phyloP scores from a whole-genome alignment of 169 alveolate genomes.

The Theileria annulata region DNA sequence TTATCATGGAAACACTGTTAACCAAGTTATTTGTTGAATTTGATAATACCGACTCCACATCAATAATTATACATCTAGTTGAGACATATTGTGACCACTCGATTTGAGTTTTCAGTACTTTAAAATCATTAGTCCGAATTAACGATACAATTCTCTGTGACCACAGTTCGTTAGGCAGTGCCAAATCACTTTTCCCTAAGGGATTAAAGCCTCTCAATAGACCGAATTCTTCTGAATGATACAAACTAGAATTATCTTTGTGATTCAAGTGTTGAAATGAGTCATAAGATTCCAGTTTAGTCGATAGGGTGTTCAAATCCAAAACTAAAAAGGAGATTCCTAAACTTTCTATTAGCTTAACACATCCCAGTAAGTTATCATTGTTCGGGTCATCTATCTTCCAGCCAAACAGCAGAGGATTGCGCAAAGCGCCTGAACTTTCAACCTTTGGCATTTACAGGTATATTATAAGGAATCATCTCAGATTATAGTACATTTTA shows the following conservation, averaged over 20 bases:
- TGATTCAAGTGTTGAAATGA: neutral
- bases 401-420: conserved; percentile 61
- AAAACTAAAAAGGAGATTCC: conserved; percentile 53
- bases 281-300: neutral
- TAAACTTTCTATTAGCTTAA: conserved; percentile 38
- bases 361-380: conserved; percentile 33
- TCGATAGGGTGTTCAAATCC: conserved; percentile 29
- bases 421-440: conserved; percentile 18
- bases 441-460: neutral
- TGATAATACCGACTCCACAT: conserved; percentile 10
- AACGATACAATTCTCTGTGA: conserved; percentile 58
- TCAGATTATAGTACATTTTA: neutral
- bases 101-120: conserved; percentile 36
- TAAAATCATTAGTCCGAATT: conserved; percentile 12
- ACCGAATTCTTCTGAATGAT: neutral
- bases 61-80: conserved; percentile 25
- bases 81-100: conserved; percentile 58
- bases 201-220: conserved; percentile 30
- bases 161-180: conserved; percentile 55
- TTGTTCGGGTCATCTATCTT: conserved; percentile 18
- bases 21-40: neutral
- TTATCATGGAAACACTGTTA: too few relatives aligned
- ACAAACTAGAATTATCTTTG: neutral
- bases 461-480: neutral
- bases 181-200: conserved; percentile 62